Conservation (phyloP, 2,329 filamentous ascomycete species). For the Fusarium scirpi region DNA sequence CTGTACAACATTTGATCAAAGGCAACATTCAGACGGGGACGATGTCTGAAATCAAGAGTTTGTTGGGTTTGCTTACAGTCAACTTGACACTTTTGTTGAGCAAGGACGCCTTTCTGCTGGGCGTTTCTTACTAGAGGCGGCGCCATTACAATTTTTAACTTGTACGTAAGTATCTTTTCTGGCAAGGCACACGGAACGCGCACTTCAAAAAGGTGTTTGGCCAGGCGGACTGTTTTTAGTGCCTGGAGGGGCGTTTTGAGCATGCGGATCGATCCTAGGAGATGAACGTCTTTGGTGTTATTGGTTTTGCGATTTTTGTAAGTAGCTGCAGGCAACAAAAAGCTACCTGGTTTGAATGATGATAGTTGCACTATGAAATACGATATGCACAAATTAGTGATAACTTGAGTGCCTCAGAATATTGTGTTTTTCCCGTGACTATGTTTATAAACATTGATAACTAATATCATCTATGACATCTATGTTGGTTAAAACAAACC, state of each 20-base stretch:
- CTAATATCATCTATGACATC: neutral
- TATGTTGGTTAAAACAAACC: neutral
- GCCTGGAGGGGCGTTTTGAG: slow-evolving; percentile 46
- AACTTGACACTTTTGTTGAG: slow-evolving; percentile 29
- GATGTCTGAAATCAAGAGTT: slow-evolving; percentile 39
- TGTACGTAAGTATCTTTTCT: slow-evolving; percentile 55
- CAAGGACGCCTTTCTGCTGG: slow-evolving; percentile 17
- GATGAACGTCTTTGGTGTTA: slow-evolving; percentile 49
- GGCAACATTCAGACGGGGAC: slow-evolving; percentile 36
- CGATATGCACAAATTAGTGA: slow-evolving; percentile 25
- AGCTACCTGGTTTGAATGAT: slow-evolving; percentile 45
- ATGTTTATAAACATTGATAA: neutral
- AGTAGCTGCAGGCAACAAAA: slow-evolving; percentile 49
- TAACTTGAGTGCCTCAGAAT: neutral
- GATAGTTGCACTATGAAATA: slow-evolving; percentile 41
- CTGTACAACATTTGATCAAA: slow-evolving; percentile 50
- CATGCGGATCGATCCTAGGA: slow-evolving; percentile 43
- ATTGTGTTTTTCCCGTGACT: neutral
- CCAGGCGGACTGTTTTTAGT: slow-evolving; percentile 45
- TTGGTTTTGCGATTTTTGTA: slow-evolving; percentile 32
- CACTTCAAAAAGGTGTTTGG: slow-evolving; percentile 62
- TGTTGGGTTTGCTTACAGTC: slow-evolving; percentile 21
- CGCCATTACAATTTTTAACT: slow-evolving; percentile 37
- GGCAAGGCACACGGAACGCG: slow-evolving; percentile 53
- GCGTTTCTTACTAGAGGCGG: slow-evolving; percentile 22